Evolutionary conservation across 768 basidiomycete genomes (phyloP).

Genomic region (Baorangia bicolor): DNA sequence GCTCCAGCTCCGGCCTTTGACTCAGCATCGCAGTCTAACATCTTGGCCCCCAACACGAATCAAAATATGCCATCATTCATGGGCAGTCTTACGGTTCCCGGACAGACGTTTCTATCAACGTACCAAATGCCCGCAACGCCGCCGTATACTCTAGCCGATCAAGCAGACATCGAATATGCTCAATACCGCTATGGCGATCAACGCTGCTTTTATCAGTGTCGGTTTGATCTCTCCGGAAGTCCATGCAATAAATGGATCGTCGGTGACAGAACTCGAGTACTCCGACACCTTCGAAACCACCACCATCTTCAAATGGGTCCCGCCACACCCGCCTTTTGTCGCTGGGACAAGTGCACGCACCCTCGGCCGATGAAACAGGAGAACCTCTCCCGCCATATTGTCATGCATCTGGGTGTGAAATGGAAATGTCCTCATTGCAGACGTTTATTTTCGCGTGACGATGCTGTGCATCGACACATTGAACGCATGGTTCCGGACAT

Average conservation of each 20-base stretch:
- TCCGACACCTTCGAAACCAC: constrained; percentile 28
- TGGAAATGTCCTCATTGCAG: constrained; percentile 30
- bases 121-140: not conserved
- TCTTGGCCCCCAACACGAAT: not conserved
- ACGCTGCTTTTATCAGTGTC: constrained; percentile 25
- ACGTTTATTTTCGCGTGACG: constrained; percentile 31
- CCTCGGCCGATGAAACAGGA: constrained; percentile 30
- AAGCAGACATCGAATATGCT: constrained; percentile 25
- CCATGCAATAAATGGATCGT: constrained; percentile 28
- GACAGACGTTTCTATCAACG: not conserved
- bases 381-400: constrained; percentile 32
- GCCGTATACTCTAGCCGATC: constrained; percentile 5
- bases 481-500: constrained; percentile 28
- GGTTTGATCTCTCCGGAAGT: constrained; percentile 23
- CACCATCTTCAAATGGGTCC: constrained; percentile 21
- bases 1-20: not conserved
- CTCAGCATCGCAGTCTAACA: constrained; percentile 2
- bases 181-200: constrained; percentile 17
- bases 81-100: not conserved
- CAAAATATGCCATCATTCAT: constrained; percentile 1
- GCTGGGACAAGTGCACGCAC: constrained; percentile 27
- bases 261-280: constrained; percentile 26
- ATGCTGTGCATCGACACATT: constrained; percentile 32
- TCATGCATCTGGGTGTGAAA: constrained; percentile 31
- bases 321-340: constrained; percentile 15